phyloP scores from a whole-genome alignment of 345 rosid genomes.

The Combretum micranthum region DNA sequence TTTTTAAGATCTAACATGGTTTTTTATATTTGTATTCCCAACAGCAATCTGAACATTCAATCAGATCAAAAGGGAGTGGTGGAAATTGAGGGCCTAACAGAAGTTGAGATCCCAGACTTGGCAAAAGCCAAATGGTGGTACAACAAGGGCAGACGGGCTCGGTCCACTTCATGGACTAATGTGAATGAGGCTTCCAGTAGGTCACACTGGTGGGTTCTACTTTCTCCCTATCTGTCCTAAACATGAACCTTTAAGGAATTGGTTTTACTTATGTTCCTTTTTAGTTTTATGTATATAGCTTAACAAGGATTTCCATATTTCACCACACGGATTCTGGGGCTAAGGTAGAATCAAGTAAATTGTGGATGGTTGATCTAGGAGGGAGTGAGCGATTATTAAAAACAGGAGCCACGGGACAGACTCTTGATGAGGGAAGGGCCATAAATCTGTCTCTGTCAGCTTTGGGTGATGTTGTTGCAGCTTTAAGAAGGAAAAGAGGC shows the following conservation, averaged over 20 bases:
- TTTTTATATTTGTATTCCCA: conserved; percentile 22
- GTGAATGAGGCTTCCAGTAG: conserved; percentile 90
- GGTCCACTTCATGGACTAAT: conserved; percentile 79
- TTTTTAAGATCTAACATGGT: too few species aligned
- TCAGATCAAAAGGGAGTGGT: conserved; percentile 73
- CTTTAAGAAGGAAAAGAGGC: conserved; percentile 71
- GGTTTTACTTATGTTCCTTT: conserved; percentile 39
- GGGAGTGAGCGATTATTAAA: conserved; percentile 88
- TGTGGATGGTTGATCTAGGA: conserved; percentile 98
- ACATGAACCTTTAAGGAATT: conserved; percentile 14
- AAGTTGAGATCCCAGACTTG: conserved; percentile 51
- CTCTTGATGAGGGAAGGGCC: conserved; percentile 82
- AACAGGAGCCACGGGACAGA: conserved; percentile 77
- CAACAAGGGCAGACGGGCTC: conserved; percentile 56
- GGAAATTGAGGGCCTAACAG: conserved; percentile 82
- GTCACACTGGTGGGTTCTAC: conserved; percentile 77
- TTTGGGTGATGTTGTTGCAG: conserved; percentile 88
- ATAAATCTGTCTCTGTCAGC: conserved; percentile 95
- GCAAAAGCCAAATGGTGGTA: conserved; percentile 80
- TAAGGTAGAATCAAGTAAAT: conserved; percentile 64
- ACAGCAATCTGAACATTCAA: conserved; percentile 87
- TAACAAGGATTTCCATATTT: conserved; percentile 66
- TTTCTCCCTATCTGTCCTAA: conserved; percentile 10
- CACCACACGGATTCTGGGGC: conserved; percentile 44
- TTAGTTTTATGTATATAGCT: conserved; percentile 70